phyloP scores from a whole-genome alignment of 495 filamentous ascomycete species.

The Penicillium verhagenii region DNA sequence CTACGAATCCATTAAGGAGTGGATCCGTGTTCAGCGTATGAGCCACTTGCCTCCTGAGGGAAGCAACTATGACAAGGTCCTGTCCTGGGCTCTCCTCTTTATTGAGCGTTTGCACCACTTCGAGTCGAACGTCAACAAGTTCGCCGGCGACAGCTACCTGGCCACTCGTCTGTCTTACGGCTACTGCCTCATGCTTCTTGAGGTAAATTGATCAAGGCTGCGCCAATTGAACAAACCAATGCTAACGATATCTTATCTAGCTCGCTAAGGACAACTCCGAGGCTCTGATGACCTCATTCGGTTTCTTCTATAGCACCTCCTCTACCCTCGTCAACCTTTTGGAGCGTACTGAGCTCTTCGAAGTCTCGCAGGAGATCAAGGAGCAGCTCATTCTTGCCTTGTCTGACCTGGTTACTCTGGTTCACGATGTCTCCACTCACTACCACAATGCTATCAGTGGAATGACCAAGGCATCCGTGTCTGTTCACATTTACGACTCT shows the following conservation, averaged over 20 bases:
- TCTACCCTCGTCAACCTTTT: conserved; percentile 32
- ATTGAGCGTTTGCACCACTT: conserved; percentile 34
- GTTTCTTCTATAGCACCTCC: conserved; percentile 37
- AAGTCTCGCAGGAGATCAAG: conserved; percentile 39
- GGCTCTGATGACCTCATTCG: conserved; percentile 34
- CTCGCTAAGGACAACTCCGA: conserved; percentile 35
- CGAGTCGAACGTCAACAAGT: conserved; percentile 28
- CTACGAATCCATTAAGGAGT: conserved; percentile 29
- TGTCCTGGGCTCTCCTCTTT: conserved; percentile 34
- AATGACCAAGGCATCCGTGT: conserved; percentile 25
- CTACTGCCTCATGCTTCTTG: conserved; percentile 37
- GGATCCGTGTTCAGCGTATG: conserved; percentile 34
- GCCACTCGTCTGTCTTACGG: conserved; percentile 38
- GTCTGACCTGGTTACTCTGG: conserved; percentile 36
- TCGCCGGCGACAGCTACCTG: conserved; percentile 36
- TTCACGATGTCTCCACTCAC: conserved; percentile 30
- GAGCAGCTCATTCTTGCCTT: conserved; percentile 38
- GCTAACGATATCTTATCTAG: conserved; percentile 17
- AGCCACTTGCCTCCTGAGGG: conserved; percentile 37
- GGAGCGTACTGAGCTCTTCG: conserved; percentile 34
- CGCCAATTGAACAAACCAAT: neutral
- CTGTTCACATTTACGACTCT: conserved; percentile 33
- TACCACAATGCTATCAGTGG: conserved; percentile 27
- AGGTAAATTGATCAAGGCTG: conserved; percentile 23
- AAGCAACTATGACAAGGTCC: conserved; percentile 39